Conservation (phyloP, 805 yeast species). For the Sugiyamaella boreocaroliniensis region DNA sequence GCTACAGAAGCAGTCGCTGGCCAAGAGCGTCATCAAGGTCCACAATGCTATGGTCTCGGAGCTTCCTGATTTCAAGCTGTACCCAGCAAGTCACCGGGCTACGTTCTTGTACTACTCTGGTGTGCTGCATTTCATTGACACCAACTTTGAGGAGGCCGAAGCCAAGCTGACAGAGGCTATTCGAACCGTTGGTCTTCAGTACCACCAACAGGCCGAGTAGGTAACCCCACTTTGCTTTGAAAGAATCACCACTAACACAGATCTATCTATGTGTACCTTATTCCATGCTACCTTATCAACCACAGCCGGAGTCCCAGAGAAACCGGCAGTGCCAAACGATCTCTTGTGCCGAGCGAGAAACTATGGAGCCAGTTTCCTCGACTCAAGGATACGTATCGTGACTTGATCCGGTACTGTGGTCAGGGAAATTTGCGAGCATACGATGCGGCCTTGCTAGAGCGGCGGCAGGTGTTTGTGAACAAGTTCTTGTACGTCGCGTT, state of each 20-base stretch:
- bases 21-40: slow-evolving; percentile 68
- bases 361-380: slow-evolving; percentile 40
- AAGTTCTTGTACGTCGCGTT: slow-evolving; percentile 56
- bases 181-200: slow-evolving; percentile 29
- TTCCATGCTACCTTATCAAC: slow-evolving; percentile 56
- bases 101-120: slow-evolving; percentile 66
- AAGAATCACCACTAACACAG: slow-evolving; percentile 19
- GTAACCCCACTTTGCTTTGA: slow-evolving; percentile 11
- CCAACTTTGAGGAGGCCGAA: slow-evolving; percentile 48
- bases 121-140: slow-evolving; percentile 56
- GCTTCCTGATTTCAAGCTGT: slow-evolving; percentile 43
- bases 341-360: slow-evolving; percentile 37
- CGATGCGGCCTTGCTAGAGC: slow-evolving; percentile 38
- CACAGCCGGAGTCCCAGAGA: slow-evolving; percentile 18
- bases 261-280: slow-evolving; percentile 47
- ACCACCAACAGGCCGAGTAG: slow-evolving; percentile 14
- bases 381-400: slow-evolving; percentile 38
- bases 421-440: slow-evolving; percentile 52
- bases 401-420: slow-evolving; percentile 43
- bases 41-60: slow-evolving; percentile 45
- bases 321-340: slow-evolving; percentile 24
- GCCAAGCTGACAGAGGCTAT: slow-evolving; percentile 48
- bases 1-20: slow-evolving; percentile 61
- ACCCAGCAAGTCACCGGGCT: slow-evolving; percentile 48
- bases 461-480: slow-evolving; percentile 47